Evolutionary conservation across 208 protist species (phyloP).

Genomic region (Vickermania spadyakhi): DNA sequence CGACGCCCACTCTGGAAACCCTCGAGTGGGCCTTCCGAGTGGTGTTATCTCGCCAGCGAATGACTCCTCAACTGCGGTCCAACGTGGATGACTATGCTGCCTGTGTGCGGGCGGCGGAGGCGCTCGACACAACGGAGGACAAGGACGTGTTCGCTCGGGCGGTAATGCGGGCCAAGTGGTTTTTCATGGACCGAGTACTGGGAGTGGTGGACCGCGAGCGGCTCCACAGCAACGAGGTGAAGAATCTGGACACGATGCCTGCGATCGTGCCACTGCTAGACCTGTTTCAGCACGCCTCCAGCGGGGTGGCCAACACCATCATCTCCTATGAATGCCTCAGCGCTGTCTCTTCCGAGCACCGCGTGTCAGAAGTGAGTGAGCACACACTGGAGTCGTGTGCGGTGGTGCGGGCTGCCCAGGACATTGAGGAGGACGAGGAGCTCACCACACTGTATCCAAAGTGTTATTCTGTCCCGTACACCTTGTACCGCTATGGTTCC

Average conservation of each 20-base stretch:
- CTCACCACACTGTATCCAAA: slow-evolving; percentile 34
- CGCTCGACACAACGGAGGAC: slow-evolving; percentile 6
- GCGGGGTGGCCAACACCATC: slow-evolving; percentile 26
- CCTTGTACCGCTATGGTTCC: slow-evolving; percentile 55
- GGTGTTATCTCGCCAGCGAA: slow-evolving; percentile 40
- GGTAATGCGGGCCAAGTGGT: slow-evolving; percentile 16
- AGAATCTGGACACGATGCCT: slow-evolving; percentile 18
- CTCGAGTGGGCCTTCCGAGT: slow-evolving; percentile 48
- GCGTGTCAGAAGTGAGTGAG: no score
- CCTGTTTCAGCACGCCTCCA: slow-evolving; percentile 37
- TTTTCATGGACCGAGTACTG: slow-evolving; percentile 21
- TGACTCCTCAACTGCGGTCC: slow-evolving; percentile 21
- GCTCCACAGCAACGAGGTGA: slow-evolving; percentile 20
- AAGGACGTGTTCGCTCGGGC: slow-evolving; percentile 12
- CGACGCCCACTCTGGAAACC: slow-evolving; percentile 41
- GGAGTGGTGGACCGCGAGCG: slow-evolving; percentile 22
- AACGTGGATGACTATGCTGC: not conserved
- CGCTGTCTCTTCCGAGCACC: not conserved
- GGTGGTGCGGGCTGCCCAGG: slow-evolving; percentile 20
- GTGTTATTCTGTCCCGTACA: slow-evolving; percentile 60
- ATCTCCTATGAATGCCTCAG: slow-evolving; percentile 16
- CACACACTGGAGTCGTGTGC: no score
- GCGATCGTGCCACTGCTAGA: slow-evolving; percentile 45
- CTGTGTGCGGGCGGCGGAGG: not conserved
- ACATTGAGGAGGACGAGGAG: slow-evolving; percentile 38